Conservation (phyloP, 129 eudicot genomes). For the Saposhnikovia divaricata region DNA sequence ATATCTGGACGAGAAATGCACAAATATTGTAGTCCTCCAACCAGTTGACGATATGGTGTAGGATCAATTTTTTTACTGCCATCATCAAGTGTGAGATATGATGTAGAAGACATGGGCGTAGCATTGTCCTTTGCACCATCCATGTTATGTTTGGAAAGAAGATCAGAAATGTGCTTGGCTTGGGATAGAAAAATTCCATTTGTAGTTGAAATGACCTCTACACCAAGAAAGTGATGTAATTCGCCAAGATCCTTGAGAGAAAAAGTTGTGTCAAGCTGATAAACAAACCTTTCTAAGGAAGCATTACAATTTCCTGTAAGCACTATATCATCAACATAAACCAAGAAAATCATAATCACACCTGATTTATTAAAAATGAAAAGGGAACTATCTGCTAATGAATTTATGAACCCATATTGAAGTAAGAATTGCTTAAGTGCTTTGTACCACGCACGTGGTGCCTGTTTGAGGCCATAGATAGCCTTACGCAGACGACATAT, state of each 20-base stretch:
- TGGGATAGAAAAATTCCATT: background rate
- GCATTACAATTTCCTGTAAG: no score
- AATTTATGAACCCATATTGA: no score
- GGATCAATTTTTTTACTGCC: background rate
- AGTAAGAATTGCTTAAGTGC: no score
- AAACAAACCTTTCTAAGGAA: background rate
- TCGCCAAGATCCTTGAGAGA: background rate
- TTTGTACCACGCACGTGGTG: no score
- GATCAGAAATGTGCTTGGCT: background rate
- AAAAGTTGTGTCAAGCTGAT: background rate
- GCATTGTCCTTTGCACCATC: background rate
- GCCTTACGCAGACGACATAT: no score
- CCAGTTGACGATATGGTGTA: background rate
- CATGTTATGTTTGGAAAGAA: background rate
- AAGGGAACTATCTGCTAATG: no score
- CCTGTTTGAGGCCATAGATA: no score
- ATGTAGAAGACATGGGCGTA: background rate
- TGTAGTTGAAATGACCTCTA: background rate
- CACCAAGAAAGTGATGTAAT: background rate
- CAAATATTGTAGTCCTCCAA: background rate
- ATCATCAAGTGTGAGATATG: background rate
- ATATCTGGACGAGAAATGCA: background rate
- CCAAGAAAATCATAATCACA: no score
- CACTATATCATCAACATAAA: no score
- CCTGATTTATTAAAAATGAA: no score